Evolutionary conservation across 352 stramenopile species (phyloP).

Genomic region (Phytophthora idaei): DNA sequence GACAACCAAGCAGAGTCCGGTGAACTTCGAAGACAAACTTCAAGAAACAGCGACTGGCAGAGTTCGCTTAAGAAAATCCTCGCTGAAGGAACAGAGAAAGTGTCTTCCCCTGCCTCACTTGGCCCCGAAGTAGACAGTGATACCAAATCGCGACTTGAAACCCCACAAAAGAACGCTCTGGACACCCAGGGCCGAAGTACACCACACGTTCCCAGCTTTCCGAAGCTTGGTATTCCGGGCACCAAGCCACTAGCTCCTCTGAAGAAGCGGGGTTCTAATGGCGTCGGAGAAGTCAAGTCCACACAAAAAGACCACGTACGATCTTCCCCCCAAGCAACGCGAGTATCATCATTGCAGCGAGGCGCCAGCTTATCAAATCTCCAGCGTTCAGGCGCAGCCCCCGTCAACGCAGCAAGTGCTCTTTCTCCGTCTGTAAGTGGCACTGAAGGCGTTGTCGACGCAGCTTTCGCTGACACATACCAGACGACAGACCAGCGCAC

Average conservation of each 20-base stretch:
- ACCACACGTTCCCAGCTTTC: slow-evolving; percentile 48
- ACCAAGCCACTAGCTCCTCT: slow-evolving; percentile 39
- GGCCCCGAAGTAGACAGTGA: slow-evolving; percentile 11
- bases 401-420: slow-evolving; percentile 3
- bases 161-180: slow-evolving; percentile 2
- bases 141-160: slow-evolving; percentile 6
- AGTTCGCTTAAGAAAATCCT: slow-evolving; percentile 64
- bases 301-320: slow-evolving; percentile 16
- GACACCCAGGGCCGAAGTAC: slow-evolving; percentile 3
- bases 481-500: slow-evolving; percentile 71
- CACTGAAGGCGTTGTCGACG: slow-evolving; percentile 32
- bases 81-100: slow-evolving; percentile 41
- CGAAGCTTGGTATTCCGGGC: slow-evolving; percentile 61
- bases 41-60: slow-evolving; percentile 54
- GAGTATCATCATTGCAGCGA: slow-evolving; percentile 22
- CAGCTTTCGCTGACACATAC: slow-evolving; percentile 58
- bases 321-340: slow-evolving; percentile 3
- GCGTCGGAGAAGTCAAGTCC: slow-evolving; percentile 7
- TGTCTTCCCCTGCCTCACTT: neutral
- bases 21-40: slow-evolving; percentile 10
- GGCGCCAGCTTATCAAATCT: slow-evolving; percentile 15
- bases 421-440: slow-evolving; percentile 9
- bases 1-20: slow-evolving; percentile 28
- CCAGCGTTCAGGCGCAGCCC: slow-evolving; percentile 1
- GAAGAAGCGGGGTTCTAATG: slow-evolving; percentile 39